phyloP scores from a whole-genome alignment of 2,329 filamentous ascomycete genomes.

The Elsinoe perseae region DNA sequence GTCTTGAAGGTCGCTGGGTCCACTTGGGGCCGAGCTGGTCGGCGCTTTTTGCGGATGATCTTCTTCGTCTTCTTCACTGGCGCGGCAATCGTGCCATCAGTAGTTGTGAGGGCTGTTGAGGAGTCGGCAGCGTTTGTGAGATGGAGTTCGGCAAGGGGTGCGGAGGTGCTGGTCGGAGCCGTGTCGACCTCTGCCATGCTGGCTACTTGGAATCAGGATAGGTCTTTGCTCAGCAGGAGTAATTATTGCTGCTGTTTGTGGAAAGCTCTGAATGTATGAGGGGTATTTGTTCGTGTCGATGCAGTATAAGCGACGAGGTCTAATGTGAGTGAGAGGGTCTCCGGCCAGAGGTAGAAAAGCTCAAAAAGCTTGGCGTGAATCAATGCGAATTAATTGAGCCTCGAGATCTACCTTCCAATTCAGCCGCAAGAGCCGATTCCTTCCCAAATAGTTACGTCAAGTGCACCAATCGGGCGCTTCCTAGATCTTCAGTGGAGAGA shows the following conservation, averaged over 20 bases:
- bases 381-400: no score
- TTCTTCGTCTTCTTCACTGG: slow-evolving; percentile 67
- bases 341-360: not conserved
- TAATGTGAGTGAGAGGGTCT: not conserved
- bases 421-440: not conserved
- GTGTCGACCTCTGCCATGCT: slow-evolving; percentile 14
- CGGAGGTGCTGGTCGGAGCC: not conserved
- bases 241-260: not conserved
- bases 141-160: slow-evolving; percentile 1
- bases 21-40: slow-evolving; percentile 83
- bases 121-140: not conserved
- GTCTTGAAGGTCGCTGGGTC: slow-evolving; percentile 75
- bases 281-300: not conserved
- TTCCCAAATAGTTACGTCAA: not conserved
- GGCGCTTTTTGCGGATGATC: slow-evolving; percentile 82
- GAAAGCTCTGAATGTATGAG: not conserved
- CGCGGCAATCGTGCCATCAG: slow-evolving; percentile 26
- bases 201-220: not conserved
- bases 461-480: not conserved
- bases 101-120: slow-evolving; percentile 21
- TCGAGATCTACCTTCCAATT: not conserved
- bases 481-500: not conserved
- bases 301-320: not conserved
- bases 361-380: not conserved
- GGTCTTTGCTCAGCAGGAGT: not conserved